Conservation (phyloP, 2,329 filamentous ascomycete species). For the Bisporella sp. region DNA sequence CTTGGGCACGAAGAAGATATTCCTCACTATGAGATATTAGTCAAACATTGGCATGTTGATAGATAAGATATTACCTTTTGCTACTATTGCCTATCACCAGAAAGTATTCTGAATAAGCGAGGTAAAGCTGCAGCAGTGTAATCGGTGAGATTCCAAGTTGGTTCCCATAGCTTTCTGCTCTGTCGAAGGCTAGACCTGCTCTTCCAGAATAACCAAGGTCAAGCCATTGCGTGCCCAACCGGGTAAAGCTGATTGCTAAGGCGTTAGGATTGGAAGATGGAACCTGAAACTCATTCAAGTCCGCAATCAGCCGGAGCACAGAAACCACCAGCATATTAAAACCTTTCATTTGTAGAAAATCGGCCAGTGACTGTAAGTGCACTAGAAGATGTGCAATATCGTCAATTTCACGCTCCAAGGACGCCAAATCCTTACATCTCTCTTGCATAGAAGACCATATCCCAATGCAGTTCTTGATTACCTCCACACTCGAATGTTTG, state of each 20-base stretch:
- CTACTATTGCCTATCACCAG: conserved; percentile 58
- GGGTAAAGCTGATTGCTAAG: conserved; percentile 31
- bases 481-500: conserved; percentile 17
- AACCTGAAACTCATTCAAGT: conserved; percentile 38
- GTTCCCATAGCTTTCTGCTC: conserved; percentile 44
- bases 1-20: conserved; percentile 20
- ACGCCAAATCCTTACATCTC: conserved; percentile 34
- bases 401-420: conserved; percentile 39
- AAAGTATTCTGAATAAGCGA: conserved; percentile 70
- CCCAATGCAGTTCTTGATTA: conserved; percentile 15
- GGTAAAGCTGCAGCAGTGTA: conserved; percentile 50
- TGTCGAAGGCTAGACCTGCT: conserved; percentile 49
- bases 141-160: conserved; percentile 34
- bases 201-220: conserved; percentile 53
- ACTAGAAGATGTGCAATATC: conserved; percentile 40
- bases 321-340: conserved; percentile 41
- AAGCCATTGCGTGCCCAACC: conserved; percentile 47
- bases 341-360: conserved; percentile 51
- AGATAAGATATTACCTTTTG: conserved; percentile 43
- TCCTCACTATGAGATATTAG: conserved; percentile 23
- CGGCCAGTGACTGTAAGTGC: conserved; percentile 45
- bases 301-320: conserved; percentile 41
- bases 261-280: conserved; percentile 32
- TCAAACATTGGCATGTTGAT: neutral
- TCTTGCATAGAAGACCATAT: conserved; percentile 33